These are phyloP conservation scores for Phialophora tarda DNA, from an alignment of 2,329 filamentous ascomycete genomes.

Conservation along the genomic window DNA sequence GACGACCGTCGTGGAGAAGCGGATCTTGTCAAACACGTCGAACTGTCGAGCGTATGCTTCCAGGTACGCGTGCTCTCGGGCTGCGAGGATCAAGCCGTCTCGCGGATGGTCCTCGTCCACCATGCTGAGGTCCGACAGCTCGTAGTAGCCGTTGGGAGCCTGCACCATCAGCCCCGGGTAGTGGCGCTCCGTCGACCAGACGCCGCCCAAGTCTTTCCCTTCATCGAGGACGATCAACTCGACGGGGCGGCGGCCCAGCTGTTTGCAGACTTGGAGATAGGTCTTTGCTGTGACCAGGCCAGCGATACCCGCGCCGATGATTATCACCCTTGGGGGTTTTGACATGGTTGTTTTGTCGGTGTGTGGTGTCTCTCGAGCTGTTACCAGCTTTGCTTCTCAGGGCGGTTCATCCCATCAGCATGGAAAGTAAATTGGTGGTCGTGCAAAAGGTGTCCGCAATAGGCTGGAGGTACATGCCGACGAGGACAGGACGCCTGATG, in stretches of 20 bases:
- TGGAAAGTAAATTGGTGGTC: not conserved
- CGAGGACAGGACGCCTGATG: too few species aligned
- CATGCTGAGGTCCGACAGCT: slow-evolving; percentile 42
- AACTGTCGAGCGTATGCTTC: slow-evolving; percentile 40
- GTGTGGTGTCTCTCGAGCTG: not conserved
- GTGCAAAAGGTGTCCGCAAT: not conserved
- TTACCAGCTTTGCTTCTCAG: not conserved
- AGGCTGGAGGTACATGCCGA: too few species aligned
- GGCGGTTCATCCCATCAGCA: not conserved
- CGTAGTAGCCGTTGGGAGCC: slow-evolving; percentile 42
- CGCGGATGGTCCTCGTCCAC: slow-evolving; percentile 16
- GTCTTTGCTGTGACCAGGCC: slow-evolving; percentile 44
- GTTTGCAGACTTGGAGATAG: slow-evolving; percentile 40
- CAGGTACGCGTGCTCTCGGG: slow-evolving; percentile 42
- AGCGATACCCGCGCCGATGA: slow-evolving; percentile 40
- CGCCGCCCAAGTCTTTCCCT: slow-evolving; percentile 40
- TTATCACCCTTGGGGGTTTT: slow-evolving; percentile 8
- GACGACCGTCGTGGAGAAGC: slow-evolving; percentile 40
- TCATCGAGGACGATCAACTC: slow-evolving; percentile 41
- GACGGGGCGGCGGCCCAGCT: slow-evolving; percentile 15
- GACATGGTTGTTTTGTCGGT: slow-evolving; percentile 8
- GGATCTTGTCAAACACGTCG: slow-evolving; percentile 37
- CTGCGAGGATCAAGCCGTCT: slow-evolving; percentile 41
- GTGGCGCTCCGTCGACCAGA: slow-evolving; percentile 41
- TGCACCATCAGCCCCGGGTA: slow-evolving; percentile 43